A percentile compares a stretch with the other conserved stretches of the same genome.
Conservation (phyloP, 768 basidiomycete species). For the Mycena olivaceomarginata region DNA sequence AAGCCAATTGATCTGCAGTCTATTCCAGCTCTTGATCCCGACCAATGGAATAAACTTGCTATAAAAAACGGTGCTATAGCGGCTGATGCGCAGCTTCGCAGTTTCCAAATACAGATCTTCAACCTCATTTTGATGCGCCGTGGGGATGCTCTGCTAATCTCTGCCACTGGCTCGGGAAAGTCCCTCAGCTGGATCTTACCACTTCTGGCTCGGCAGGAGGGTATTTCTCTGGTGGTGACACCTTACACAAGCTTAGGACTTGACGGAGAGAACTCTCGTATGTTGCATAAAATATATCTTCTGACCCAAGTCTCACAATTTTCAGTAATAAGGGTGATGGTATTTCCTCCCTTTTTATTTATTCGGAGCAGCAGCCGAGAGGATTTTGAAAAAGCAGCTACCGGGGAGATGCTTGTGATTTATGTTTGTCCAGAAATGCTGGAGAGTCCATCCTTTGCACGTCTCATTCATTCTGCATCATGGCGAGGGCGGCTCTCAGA, state of each 20-base stretch:
- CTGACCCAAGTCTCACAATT: background rate
- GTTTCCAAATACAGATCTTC: slow-evolving; percentile 44
- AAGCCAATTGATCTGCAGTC: background rate
- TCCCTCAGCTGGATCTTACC: slow-evolving; percentile 46
- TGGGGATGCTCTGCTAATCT: slow-evolving; percentile 43
- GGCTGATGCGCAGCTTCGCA: background rate
- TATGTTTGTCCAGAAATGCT: slow-evolving; percentile 53
- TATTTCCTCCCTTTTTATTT: slow-evolving; percentile 30
- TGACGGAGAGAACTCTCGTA: slow-evolving; percentile 45
- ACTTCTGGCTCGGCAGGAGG: slow-evolving; percentile 44
- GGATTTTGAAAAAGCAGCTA: slow-evolving; percentile 36
- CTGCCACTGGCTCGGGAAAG: slow-evolving; percentile 50
- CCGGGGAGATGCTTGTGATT: slow-evolving; percentile 38
- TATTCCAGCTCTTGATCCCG: slow-evolving; percentile 3
- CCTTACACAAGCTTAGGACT: slow-evolving; percentile 50
- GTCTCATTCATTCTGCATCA: slow-evolving; percentile 39
- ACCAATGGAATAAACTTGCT: slow-evolving; percentile 19
- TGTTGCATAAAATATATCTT: background rate
- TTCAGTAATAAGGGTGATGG: slow-evolving; percentile 23
- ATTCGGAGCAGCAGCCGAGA: slow-evolving; percentile 28
- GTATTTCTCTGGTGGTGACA: slow-evolving; percentile 46
- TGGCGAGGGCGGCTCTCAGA: slow-evolving; percentile 45
- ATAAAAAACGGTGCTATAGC: background rate
- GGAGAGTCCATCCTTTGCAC: slow-evolving; percentile 47
- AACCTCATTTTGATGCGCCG: slow-evolving; percentile 42